Evolutionary conservation across 441 rosid species (phyloP).

Genomic region (Melastoma candidum): DNA sequence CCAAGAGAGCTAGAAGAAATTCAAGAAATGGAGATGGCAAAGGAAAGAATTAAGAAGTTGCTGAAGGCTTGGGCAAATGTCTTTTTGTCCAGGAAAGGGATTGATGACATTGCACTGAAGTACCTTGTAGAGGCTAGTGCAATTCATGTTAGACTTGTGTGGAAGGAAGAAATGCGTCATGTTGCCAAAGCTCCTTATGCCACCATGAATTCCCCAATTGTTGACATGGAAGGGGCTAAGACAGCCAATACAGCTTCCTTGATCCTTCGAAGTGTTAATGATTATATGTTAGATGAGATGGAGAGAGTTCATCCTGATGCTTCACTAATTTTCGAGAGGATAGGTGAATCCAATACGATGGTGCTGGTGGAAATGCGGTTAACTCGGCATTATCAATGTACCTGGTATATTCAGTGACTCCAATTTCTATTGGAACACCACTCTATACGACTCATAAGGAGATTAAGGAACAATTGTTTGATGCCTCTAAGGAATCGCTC

Average conservation of each 20-base stretch:
- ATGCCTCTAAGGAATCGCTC: slow-evolving; percentile 78
- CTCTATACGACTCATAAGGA: slow-evolving; percentile 79
- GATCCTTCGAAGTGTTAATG: slow-evolving; percentile 95
- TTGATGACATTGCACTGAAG: slow-evolving; percentile 99
- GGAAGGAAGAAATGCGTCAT: slow-evolving; percentile 96
- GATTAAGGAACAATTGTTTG: slow-evolving; percentile 92
- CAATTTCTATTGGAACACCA: slow-evolving; percentile 87
- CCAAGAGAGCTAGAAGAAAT: slow-evolving; percentile 98
- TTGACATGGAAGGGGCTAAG: slow-evolving; percentile 98
- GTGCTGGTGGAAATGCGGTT: slow-evolving; percentile 7
- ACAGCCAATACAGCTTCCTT: slow-evolving; percentile 83
- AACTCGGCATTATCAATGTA: slow-evolving; percentile 28
- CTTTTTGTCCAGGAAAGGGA: slow-evolving; percentile 88
- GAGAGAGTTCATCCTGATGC: slow-evolving; percentile 94
- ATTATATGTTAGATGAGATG: slow-evolving; percentile 99
- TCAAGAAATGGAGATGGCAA: slow-evolving; percentile 97
- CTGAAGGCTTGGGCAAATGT: slow-evolving; percentile 97
- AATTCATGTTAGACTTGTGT: slow-evolving; percentile 92
- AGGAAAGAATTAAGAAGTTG: slow-evolving; percentile 89
- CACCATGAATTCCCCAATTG: slow-evolving; percentile 94
- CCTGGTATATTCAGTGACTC: slow-evolving; percentile 24
- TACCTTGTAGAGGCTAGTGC: slow-evolving; percentile 97
- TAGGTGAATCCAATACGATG: slow-evolving; percentile 86
- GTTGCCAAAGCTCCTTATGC: slow-evolving; percentile 99
- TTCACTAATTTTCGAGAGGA: slow-evolving; percentile 80